These are phyloP conservation scores for Hypoxylon lienhwacheense DNA, from an alignment of 495 filamentous ascomycete species.

Conservation along the genomic window DNA sequence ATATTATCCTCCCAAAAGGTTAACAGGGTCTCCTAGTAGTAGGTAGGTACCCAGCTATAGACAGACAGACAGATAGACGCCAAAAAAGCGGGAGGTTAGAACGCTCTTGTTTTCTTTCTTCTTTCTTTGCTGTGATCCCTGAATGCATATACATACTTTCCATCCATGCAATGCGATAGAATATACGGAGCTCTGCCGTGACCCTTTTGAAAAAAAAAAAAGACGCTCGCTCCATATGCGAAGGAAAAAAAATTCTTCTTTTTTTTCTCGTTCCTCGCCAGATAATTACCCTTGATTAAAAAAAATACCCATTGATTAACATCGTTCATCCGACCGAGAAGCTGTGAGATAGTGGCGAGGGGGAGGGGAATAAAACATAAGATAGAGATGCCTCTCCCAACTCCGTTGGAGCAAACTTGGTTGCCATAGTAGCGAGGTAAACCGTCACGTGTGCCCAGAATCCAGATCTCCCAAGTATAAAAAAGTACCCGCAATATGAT, in stretches of 20 bases:
- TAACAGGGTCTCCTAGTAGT: no score
- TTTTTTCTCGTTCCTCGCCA: no score
- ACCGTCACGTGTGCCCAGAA: background rate
- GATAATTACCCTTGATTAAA: no score
- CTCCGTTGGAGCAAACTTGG: background rate
- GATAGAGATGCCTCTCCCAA: background rate
- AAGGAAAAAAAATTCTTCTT: no score
- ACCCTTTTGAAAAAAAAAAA: no score
- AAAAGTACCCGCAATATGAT: background rate
- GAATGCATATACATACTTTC: slow-evolving; percentile 16
- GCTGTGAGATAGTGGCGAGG: background rate
- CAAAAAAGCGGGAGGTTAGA: background rate
- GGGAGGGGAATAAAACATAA: no score
- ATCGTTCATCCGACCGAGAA: background rate
- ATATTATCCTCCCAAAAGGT: no score
- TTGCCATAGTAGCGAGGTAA: background rate
- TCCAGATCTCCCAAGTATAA: no score
- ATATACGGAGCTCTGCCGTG: slow-evolving; percentile 14
- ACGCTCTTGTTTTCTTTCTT: slow-evolving; percentile 8
- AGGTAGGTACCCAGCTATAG: no score
- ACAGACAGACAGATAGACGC: background rate
- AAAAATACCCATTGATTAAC: slow-evolving; percentile 1
- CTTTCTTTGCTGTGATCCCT: no score
- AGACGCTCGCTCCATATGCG: slow-evolving; percentile 17
- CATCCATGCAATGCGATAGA: slow-evolving; percentile 23